Evolutionary conservation across 2,329 filamentous ascomycete species (phyloP), one percentile per base, ranked within the genome.

Genomic region (Aspergillus pseudoterreus): DNA sequence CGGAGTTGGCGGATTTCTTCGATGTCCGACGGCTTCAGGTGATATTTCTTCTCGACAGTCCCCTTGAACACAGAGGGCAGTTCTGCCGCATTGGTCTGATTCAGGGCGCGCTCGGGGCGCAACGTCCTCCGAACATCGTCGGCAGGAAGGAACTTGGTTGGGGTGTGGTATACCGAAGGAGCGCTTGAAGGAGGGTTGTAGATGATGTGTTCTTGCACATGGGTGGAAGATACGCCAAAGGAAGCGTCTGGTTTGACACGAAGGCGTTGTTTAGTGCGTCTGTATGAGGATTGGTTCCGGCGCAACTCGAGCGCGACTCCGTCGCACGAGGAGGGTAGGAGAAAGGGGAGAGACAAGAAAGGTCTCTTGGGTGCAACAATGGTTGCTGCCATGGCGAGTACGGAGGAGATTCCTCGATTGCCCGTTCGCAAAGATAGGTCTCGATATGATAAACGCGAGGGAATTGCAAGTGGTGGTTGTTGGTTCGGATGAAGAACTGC

Each of bases 151-250:
- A 87, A 87, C 57, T 84, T 83, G 24, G 76, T 70, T 1, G 84
- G 84, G 1, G 84, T 87, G 64, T 85, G 81, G 62, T 83, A 84
- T 21, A 83, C 78, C 54, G 77, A 83, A 6, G 84, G 83, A 6
- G 81, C 78, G 24, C 82, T 81, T 6, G 83, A 82, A 1, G 84
- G 84, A 33, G 84, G 84, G 59, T 87, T 87, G 76, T 82, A 83
- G 65, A 87, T 77, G 64, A 85, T 83, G 62, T 81, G 78, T 52
- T 82, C 77, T 54, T 72, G 70, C 17, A 62, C 56, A 54, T 71
- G 66, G 46, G 66, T 63, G 17, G 61, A 61, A 5, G 74, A 67
- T 9, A 61, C 57, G 14, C 69, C 69, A 59, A 80, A 80, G n/a
- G 75, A 77, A 11, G 73, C 69, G 64, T 79, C 77, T n/a, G 78